Base-by-base conservation (phyloP, 495 filamentous ascomycete species). In the Aspergillus haitiensis region DNA sequence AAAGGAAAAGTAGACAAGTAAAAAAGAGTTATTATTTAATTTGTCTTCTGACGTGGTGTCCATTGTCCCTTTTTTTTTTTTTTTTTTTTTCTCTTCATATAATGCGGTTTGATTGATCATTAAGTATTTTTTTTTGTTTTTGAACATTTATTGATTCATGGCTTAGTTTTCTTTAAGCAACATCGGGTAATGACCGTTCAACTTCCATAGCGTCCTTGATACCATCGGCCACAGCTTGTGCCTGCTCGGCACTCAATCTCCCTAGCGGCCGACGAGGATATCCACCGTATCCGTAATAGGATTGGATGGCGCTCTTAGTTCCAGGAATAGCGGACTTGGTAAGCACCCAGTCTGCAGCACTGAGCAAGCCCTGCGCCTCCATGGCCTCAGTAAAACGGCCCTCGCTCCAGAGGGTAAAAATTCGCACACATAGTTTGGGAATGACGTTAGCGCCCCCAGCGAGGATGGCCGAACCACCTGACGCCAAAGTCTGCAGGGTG, bases 381-480 rank as follows among this genome's bases (percentile, higher is more conserved):
- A 88, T 84, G 1, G 90, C 88, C 77, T 93, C 89, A 12, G 89
- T 84, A 16, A 78, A 81, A 67, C 86, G 86, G 9, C 90, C 91
- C 66, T 86, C 78, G 11, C 78, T 78, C 76, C 88, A 94, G 52
- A 93, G 78, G 55, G 87, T 81, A 83, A 91, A 94, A n/a, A 96
- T 84, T 64, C 84, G 82, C 35, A 91, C 90, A 67, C 88, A 93
- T 11, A 87, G 78, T 70, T 90, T 90, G 16, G 91, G 91, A 67
- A 91, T 82, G 33, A 96, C 91, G 65, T 96, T 96, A 18, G 91
- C 91, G 13, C 89, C 89, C 32, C 91, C 91, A 27, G 89, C 91
- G 62, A 95, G 91, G 69, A 93, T 92, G 34, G 91, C 91, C 45
- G 84, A 87, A 7, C 91, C 91, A 12, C 91, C 91, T 15, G 85